phyloP scores from a whole-genome alignment of 805 yeast species.

The Clavispora phyllophila region DNA sequence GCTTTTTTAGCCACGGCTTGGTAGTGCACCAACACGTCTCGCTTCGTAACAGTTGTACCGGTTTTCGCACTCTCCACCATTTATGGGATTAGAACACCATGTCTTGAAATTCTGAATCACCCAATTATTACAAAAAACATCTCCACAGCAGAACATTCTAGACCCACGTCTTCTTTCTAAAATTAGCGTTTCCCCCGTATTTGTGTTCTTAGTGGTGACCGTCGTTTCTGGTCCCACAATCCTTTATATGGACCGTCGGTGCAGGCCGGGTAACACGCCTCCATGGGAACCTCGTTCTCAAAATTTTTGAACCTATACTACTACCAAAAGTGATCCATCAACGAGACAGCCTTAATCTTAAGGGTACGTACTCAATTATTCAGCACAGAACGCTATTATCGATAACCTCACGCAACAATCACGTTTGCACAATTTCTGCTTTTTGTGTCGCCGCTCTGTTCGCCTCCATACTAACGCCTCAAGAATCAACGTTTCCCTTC shows the following conservation, averaged over 20 bases:
- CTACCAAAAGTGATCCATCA: not conserved
- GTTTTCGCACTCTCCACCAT: no score
- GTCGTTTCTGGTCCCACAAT: not conserved
- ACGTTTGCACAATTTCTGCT: not conserved
- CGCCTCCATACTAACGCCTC: not conserved
- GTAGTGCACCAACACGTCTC: no score
- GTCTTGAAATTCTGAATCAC: no score
- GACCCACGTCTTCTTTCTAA: no score
- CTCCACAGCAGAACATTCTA: no score
- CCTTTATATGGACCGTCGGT: not conserved
- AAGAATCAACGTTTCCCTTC: not conserved
- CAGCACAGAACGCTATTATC: not conserved
- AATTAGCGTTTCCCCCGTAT: no score
- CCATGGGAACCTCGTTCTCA: slow-evolving; percentile 2
- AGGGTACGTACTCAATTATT: slow-evolving; percentile 1
- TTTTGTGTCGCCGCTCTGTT: not conserved
- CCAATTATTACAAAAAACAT: no score
- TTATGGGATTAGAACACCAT: no score
- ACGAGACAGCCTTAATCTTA: not conserved
- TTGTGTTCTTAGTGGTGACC: no score
- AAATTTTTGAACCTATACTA: not conserved
- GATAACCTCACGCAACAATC: not conserved
- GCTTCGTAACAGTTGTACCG: no score
- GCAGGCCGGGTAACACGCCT: slow-evolving; percentile 3
- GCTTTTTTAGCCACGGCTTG: no score